Conservation (phyloP, 1,284 basidiomycete species). For the Cutaneotrichosporon sp. region DNA sequence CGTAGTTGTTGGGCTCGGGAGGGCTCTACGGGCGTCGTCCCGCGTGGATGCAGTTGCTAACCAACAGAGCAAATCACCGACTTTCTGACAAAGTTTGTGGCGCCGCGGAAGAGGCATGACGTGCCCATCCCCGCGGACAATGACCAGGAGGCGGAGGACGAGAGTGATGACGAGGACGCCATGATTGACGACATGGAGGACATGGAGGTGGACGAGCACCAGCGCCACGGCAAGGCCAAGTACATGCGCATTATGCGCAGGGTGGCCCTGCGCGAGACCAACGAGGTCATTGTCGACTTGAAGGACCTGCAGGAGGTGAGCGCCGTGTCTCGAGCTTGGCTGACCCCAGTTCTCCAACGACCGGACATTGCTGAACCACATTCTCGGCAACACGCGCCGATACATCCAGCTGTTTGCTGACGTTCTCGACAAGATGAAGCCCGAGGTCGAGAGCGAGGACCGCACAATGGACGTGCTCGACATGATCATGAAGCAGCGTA, state of each 20-base stretch:
- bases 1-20: too few relatives aligned
- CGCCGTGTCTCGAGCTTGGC: not conserved
- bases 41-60: not conserved
- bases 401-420: conserved; percentile 88
- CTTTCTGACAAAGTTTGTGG: conserved; percentile 40
- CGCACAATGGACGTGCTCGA: conserved; percentile 89
- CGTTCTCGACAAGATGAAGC: conserved; percentile 83
- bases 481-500: conserved; percentile 86
- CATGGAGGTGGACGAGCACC: conserved; percentile 47
- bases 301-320: conserved; percentile 45
- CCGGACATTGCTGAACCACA: conserved; percentile 65
- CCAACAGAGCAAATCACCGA: conserved; percentile 38
- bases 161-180: conserved; percentile 61
- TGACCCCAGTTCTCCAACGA: conserved; percentile 52
- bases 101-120: conserved; percentile 18
- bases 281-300: conserved; percentile 47
- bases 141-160: conserved; percentile 51
- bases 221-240: conserved; percentile 54
- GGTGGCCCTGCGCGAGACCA: conserved; percentile 70
- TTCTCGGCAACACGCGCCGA: conserved; percentile 78
- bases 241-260: conserved; percentile 88
- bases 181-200: conserved; percentile 47
- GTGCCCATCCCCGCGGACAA: conserved; percentile 29
- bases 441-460: conserved; percentile 77
- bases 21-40: not conserved